Evolutionary conservation across 2,329 filamentous ascomycete genomes (phyloP).

Genomic region (Diplodia corticola): DNA sequence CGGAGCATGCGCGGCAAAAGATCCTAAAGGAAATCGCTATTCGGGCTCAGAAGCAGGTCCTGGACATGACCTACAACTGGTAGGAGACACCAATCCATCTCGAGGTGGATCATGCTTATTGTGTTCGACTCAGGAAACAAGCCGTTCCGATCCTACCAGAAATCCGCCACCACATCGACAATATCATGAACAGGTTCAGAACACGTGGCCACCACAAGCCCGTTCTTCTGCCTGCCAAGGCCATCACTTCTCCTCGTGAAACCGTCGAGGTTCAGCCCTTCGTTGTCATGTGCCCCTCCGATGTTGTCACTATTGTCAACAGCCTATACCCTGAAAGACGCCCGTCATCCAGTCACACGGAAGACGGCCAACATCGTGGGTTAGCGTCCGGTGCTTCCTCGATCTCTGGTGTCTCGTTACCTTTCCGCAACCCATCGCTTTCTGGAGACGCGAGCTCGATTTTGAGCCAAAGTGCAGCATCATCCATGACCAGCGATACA

Average conservation of each 20-base stretch:
- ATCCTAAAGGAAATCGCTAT: constrained; percentile 73
- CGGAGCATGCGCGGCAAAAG: constrained; percentile 82
- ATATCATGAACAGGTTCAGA: constrained; percentile 63
- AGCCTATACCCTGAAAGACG: constrained; percentile 77
- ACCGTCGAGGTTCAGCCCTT: constrained; percentile 79
- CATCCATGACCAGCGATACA: constrained; percentile 71
- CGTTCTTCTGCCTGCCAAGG: constrained; percentile 69
- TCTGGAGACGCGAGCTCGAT: constrained; percentile 66
- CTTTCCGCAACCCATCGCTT: constrained; percentile 55
- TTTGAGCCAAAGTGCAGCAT: constrained; percentile 66
- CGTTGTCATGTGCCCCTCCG: constrained; percentile 75
- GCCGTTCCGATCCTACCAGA: constrained; percentile 63
- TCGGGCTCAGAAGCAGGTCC: constrained; percentile 75
- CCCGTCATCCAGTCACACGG: constrained; percentile 57
- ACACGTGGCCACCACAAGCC: constrained; percentile 47
- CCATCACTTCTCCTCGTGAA: constrained; percentile 70
- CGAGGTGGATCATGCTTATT: constrained; percentile 27
- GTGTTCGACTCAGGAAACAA: constrained; percentile 50
- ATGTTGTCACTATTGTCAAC: constrained; percentile 78
- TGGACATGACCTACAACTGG: constrained; percentile 71
- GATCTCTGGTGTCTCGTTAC: constrained; percentile 48
- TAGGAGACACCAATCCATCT: constrained; percentile 44
- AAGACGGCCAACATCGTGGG: constrained; percentile 47
- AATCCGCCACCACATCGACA: constrained; percentile 69
- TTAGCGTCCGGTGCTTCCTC: constrained; percentile 52